phyloP scores from a whole-genome alignment of 495 filamentous ascomycete genomes.

The Penicillium pulvis region DNA sequence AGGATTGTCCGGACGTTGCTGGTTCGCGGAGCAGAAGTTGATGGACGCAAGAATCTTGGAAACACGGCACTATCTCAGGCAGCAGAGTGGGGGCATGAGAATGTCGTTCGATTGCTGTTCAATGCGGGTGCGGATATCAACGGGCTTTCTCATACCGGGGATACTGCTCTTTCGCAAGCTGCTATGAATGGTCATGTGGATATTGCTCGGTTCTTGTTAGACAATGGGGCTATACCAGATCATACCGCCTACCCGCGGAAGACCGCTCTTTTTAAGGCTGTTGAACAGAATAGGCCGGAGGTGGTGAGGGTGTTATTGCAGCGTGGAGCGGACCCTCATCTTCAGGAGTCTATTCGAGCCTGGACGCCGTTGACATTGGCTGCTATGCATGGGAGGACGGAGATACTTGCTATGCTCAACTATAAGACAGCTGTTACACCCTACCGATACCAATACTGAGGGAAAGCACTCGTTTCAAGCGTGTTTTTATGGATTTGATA shows the following conservation, averaged over 20 bases:
- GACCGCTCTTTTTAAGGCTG: conserved; percentile 23
- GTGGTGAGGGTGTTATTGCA: conserved; percentile 19
- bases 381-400: background rate
- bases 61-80: conserved; percentile 30
- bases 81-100: conserved; percentile 35
- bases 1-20: conserved; percentile 35
- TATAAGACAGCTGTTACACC: background rate
- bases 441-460: background rate
- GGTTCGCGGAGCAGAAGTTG: conserved; percentile 24
- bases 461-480: background rate
- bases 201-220: conserved; percentile 41
- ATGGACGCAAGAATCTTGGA: conserved; percentile 1
- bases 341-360: conserved; percentile 7
- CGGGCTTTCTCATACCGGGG: conserved; percentile 30
- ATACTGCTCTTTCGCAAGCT: conserved; percentile 46
- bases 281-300: conserved; percentile 5
- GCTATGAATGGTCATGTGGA: conserved; percentile 37
- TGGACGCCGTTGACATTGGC: conserved; percentile 10
- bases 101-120: conserved; percentile 40
- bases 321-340: conserved; percentile 15
- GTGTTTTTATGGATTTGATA: background rate
- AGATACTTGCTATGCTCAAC: conserved; percentile 10
- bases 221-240: conserved; percentile 36
- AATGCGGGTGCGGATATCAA: conserved; percentile 46
- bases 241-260: conserved; percentile 9